Evolutionary conservation across 2,329 filamentous ascomycete species (phyloP).

Genomic region (Microthyrium microscopicum): DNA sequence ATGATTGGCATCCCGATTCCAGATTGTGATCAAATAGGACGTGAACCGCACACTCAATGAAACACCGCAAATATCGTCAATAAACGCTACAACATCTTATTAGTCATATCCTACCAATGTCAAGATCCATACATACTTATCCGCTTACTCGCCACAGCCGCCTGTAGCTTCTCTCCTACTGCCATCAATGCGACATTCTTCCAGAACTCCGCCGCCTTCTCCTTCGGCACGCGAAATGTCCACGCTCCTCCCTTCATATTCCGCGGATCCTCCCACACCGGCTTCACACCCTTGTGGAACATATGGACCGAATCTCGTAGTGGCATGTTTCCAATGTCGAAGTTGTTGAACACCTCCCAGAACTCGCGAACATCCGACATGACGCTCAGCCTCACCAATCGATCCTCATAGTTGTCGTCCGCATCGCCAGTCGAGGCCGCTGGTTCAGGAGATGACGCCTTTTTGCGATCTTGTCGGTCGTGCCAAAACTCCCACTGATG

Average conservation of each 20-base stretch:
- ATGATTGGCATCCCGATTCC: constrained; percentile 79
- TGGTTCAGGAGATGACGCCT: constrained; percentile 7
- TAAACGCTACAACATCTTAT: constrained; percentile 25
- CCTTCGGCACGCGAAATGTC: constrained; percentile 81
- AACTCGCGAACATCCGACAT: constrained; percentile 32
- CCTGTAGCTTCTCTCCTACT: constrained; percentile 66
- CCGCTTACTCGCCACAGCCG: constrained; percentile 47
- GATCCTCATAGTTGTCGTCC: constrained; percentile 26
- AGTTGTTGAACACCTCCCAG: constrained; percentile 46
- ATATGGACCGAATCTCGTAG: constrained; percentile 55
- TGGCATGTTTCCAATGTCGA: constrained; percentile 50
- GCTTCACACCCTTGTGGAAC: constrained; percentile 68
- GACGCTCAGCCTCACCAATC: constrained; percentile 27
- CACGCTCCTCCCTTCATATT: constrained; percentile 77
- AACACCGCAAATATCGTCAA: constrained; percentile 75
- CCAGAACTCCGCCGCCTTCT: constrained; percentile 56
- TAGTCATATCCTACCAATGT: constrained; percentile 1
- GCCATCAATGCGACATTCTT: constrained; percentile 66
- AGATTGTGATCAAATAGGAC: constrained; percentile 73
- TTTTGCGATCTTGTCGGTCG: constrained; percentile 24
- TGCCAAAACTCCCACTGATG: constrained; percentile 37
- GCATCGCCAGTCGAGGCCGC: constrained; percentile 10
- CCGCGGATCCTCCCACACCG: constrained; percentile 71
- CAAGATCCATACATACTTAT: not conserved
- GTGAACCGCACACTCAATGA: constrained; percentile 80